Conservation (phyloP, 441 rosid genomes). For the Erodium trifolium region DNA sequence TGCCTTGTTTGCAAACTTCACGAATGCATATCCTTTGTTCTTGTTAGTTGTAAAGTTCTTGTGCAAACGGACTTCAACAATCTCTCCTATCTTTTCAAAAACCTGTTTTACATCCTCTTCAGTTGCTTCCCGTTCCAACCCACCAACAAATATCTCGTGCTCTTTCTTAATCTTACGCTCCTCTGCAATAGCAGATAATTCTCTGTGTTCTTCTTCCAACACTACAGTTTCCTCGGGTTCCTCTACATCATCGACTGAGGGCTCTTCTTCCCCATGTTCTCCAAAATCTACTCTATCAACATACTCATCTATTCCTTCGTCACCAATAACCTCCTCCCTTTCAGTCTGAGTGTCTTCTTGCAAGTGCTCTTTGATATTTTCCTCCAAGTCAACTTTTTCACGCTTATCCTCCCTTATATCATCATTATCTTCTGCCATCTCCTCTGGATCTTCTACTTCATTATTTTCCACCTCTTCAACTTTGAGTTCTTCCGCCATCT, state of each 20-base stretch:
- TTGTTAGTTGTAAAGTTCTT: conserved; percentile 34
- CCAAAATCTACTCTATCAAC: conserved; percentile 52
- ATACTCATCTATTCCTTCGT: conserved; percentile 47
- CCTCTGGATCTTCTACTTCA: background rate
- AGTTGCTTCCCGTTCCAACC: conserved; percentile 47
- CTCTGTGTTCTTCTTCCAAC: conserved; percentile 44
- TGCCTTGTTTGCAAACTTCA: conserved; percentile 50
- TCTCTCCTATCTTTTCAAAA: conserved; percentile 52
- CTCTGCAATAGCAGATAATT: conserved; percentile 41
- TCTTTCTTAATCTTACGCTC: conserved; percentile 50
- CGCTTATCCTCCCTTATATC: conserved; percentile 18
- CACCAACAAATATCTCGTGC: conserved; percentile 59
- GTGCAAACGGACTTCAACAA: conserved; percentile 49
- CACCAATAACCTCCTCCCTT: conserved; percentile 31
- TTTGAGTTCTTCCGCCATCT: conserved; percentile 7
- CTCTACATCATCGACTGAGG: conserved; percentile 43
- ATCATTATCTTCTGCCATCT: conserved; percentile 16
- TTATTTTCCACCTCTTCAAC: too few species aligned
- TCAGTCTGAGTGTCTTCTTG: conserved; percentile 21
- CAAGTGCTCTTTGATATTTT: conserved; percentile 17
- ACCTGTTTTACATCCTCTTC: conserved; percentile 51
- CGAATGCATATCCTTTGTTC: conserved; percentile 57
- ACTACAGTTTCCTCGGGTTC: conserved; percentile 40
- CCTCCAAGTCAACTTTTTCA: conserved; percentile 18
- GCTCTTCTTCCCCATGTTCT: conserved; percentile 48